Percentiles rank a stretch among this genome's conserved stretches.
Evolutionary conservation across 75 land plant genomes (phyloP).

Genomic region (Pinus taeda): DNA sequence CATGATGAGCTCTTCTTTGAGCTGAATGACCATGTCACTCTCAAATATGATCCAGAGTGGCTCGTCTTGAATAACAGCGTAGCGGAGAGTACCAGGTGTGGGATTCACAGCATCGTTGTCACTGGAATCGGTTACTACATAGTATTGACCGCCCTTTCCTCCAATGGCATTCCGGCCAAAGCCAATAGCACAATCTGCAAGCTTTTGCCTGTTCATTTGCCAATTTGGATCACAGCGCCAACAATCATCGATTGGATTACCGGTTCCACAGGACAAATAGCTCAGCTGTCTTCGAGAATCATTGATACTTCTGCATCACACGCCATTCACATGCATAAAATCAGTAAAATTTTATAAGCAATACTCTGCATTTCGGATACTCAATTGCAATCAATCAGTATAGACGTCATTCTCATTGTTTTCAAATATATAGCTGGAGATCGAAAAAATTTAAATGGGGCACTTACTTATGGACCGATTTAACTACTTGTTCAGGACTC

Average conservation of each 20-base stretch:
- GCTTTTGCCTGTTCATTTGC: constrained; percentile 28
- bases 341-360: background rate
- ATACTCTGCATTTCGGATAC: background rate
- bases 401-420: background rate
- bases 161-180: constrained; percentile 44
- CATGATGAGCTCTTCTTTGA: constrained; percentile 51
- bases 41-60: constrained; percentile 70
- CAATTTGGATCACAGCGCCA: constrained; percentile 42
- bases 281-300: constrained; percentile 8
- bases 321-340: background rate
- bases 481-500: background rate
- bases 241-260: constrained; percentile 43
- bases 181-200: constrained; percentile 50
- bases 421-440: background rate
- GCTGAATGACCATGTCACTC: constrained; percentile 54
- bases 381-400: background rate
- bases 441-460: background rate
- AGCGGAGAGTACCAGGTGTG: background rate
- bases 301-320: constrained; percentile 1
- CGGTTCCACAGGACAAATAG: constrained; percentile 19
- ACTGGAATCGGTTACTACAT: constrained; percentile 41
- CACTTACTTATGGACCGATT: constrained; percentile 1
- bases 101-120: constrained; percentile 42
- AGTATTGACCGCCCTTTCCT: constrained; percentile 30
- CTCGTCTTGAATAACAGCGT: background rate